Base-by-base conservation (phyloP, 192 early-diverging fungal species). In the Linnemannia schmuckeri region DNA sequence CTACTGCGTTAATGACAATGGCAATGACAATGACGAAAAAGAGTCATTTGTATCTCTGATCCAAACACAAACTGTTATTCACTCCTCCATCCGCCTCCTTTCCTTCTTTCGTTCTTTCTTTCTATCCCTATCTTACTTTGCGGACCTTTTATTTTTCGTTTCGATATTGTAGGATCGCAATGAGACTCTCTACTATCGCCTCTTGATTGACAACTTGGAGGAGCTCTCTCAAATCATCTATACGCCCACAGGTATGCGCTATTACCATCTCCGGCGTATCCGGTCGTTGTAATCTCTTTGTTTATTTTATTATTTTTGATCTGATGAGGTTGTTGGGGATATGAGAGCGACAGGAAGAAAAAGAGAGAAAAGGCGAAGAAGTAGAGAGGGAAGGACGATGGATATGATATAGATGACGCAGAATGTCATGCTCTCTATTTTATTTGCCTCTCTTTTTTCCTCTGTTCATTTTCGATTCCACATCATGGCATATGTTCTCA, bases 141-240 rank as follows among this genome's bases (percentile, higher is more conserved):
- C 42, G 72, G 27, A 46, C 42, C 30, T 30, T 44, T 30, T 73
- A n/a, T 57, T 57, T 57, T 10, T 27, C 17, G 6, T 41, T 73
- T 27, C 27, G 4, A 20, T 41, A 22, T 49, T 18, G 1, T 75
- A 87, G 88, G 91, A 92, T 76, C 88, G 91, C 55, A 92, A 92
- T 71, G 91, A 92, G 71, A 92, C 89, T 3, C 82, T 92, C 30
- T 92, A 90, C 73, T 92, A 92, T 42, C 90, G 90, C 17, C 82
- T 92, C 40, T 70, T 92, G 77, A 92, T 92, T 52, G 85, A 89
- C 42, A 81, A 92, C 66, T 66, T 92, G 49, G 89, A 89, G 33
- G 91, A 92, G 72, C 82, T 92, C n/a, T 88, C 91, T 46, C 87
- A 90, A 55, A 88, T 92, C 70, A 90, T 92, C 78, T 92, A 92